Base-by-base conservation (phyloP, 441 rosid genomes). In the Arabidopsis lyrata region DNA sequence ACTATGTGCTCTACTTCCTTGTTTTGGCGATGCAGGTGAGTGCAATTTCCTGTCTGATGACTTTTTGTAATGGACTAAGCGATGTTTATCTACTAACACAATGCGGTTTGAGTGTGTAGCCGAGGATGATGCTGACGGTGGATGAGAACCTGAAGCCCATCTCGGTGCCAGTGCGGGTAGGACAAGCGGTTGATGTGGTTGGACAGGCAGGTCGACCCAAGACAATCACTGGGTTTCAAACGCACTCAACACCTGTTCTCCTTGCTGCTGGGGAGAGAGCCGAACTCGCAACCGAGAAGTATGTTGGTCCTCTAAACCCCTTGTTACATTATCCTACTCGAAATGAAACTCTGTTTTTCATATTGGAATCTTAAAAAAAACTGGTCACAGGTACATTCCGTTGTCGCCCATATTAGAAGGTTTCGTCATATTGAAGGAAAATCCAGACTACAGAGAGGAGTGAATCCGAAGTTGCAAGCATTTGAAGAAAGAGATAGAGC, bases 121-220 rank as follows among this genome's bases (percentile, higher is more conserved):
- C 99, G 29, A 86, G 96, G 82, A 95, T 95, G 99, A 80, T 95
- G 78, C 64, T 91, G 84, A 90, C 97, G 0, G 91, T 92, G 71
- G 96, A 95, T 38, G 87, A 90, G 76, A 77, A 88, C 50, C 90
- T 95, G 47, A 90, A 91, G 74, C 92, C 98, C 39, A 65, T 92
- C 35, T 85, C 95, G 1, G 90, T 91, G 32, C 97, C 93, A 16
- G 98, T 95, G 57, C 85, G 95, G 49, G 97, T 95, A 29, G 99
- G 99, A 29, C 92, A 89, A 74, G 99, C 96, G 2, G 96, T 95
- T 55, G 99, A 95, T 77, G 97, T 92, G 54, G 99, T 95, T 3
- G 97, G 97, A 12, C 96, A 90, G 83, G 95, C 97, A 16, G 99
- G 99, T 32, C 90, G 95, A 47, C 99, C 98, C 13, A 92, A 90